Base-by-base conservation (phyloP, 768 basidiomycete species). In the Lentinula edodes region DNA sequence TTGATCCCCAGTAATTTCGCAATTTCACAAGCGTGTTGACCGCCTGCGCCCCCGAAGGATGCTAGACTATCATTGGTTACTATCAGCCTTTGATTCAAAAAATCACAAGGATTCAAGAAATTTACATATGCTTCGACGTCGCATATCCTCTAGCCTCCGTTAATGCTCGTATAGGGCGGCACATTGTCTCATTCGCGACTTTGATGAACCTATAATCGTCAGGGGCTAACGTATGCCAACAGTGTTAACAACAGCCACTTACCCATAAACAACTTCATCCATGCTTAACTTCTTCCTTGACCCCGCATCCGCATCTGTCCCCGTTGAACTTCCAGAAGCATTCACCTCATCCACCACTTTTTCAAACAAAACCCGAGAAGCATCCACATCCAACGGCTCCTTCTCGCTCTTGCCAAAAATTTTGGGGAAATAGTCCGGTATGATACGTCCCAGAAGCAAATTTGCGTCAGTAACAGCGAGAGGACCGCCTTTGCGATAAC, bases 171-270 rank as follows among this genome's bases (percentile, higher is more conserved):
- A 98, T 96, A 7, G 95, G 95, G 52, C 95, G 78, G 65, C 88
- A 90, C 95, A 98, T 98, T 0, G 93, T 95, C 76, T 98, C 95
- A 66, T 97, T 97, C 8, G 95, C 95, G 9, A 96, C 94, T 69
- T 95, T 93, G 75, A 98, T 89, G 73, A 95, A 97, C 5, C 94
- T 93, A 53, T 5, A 62, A 36, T 12, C 2, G 36, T 38, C 28
- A 20, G 13, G 52, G 13, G 20, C 45, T 9, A 6, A 36, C 18
- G 4, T 18, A 42, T 52, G 7, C 6, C 20, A 13, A 28, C 36
- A 12, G 9, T 18, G 38, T 7, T 1, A 23, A 48, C 20, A 15
- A 35, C 34, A 23, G 12, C 7, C n/a, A 72, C 83, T 16, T 42
- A 91, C 90, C 92, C 95, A 64, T 91, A 95, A 9, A 94, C 89